phyloP scores from a whole-genome alignment of 768 basidiomycete species.

The Kwoniella mangroviensis region DNA sequence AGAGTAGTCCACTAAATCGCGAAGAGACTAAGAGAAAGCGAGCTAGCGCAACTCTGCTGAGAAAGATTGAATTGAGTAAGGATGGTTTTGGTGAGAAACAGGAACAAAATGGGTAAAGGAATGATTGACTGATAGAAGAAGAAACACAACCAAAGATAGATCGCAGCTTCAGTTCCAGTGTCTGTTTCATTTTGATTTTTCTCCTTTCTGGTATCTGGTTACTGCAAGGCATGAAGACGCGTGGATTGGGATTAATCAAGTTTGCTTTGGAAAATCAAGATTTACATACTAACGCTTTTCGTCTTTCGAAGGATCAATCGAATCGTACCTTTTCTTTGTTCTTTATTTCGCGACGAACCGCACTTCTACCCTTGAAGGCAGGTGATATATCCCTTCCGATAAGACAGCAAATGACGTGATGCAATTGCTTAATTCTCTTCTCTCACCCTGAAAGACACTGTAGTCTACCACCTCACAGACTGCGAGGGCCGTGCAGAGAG shows the following conservation, averaged over 20 bases:
- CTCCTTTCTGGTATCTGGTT: no score
- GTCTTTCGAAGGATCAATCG: conserved; percentile 2
- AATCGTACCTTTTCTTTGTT: background rate
- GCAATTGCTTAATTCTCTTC: background rate
- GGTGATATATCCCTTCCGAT: conserved; percentile 1
- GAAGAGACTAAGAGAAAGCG: background rate
- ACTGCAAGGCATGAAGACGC: no score
- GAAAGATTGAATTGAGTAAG: background rate
- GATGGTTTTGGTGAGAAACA: background rate
- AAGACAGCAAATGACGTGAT: background rate
- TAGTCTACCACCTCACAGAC: background rate
- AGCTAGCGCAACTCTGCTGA: conserved; percentile 8
- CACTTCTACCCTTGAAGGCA: no score
- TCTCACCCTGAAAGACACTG: background rate
- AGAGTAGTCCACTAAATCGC: no score
- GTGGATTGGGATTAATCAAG: no score
- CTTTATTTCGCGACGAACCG: background rate
- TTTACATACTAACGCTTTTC: conserved; percentile 16
- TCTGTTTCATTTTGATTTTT: no score
- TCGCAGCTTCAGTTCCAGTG: no score
- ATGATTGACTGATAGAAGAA: no score
- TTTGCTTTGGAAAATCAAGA: conserved; percentile 5
- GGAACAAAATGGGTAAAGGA: no score
- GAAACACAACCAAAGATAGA: no score
- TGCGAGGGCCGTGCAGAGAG: background rate